A percentile compares a stretch with the other conserved stretches of the same genome.
These are phyloP conservation scores for Boletus sp. DNA, from an alignment of 1,284 basidiomycete genomes.

Conservation along the genomic window DNA sequence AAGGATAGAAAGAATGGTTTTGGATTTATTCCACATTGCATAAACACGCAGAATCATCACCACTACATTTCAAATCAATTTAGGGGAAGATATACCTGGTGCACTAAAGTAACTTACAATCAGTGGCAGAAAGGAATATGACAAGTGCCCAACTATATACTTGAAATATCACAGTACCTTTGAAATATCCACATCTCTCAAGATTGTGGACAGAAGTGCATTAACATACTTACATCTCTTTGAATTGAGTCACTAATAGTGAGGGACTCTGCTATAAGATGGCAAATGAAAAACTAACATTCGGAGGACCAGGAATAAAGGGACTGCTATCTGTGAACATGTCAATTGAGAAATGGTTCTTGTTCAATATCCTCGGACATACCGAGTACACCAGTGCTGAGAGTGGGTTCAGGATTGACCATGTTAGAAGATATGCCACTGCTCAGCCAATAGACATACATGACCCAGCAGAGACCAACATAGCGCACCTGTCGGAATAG, in stretches of 20 bases:
- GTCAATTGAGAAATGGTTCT: background rate
- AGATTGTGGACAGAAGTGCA: too few relatives aligned
- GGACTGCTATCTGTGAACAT: background rate
- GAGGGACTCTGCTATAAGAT: background rate
- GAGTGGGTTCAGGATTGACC: background rate
- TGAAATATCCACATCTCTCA: too few relatives aligned
- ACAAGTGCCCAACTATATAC: background rate
- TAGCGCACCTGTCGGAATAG: background rate
- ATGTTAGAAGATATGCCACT: background rate
- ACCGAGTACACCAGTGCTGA: background rate
- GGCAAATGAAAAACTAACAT: background rate
- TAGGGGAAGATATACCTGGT: background rate
- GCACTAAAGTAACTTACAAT: background rate
- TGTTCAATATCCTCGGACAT: background rate
- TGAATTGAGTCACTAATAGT: background rate
- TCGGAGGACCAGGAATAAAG: background rate
- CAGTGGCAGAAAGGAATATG: background rate
- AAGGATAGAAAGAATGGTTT: too few relatives aligned
- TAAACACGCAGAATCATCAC: too few relatives aligned
- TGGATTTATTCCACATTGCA: too few relatives aligned
- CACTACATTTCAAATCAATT: background rate
- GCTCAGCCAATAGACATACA: too few relatives aligned
- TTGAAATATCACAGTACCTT: background rate
- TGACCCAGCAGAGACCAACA: too few relatives aligned
- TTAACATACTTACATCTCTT: too few relatives aligned